A percentile compares a stretch with the other conserved stretches of the same genome.
phyloP scores from a whole-genome alignment of 805 yeast species.

The Candida krabiensis region DNA sequence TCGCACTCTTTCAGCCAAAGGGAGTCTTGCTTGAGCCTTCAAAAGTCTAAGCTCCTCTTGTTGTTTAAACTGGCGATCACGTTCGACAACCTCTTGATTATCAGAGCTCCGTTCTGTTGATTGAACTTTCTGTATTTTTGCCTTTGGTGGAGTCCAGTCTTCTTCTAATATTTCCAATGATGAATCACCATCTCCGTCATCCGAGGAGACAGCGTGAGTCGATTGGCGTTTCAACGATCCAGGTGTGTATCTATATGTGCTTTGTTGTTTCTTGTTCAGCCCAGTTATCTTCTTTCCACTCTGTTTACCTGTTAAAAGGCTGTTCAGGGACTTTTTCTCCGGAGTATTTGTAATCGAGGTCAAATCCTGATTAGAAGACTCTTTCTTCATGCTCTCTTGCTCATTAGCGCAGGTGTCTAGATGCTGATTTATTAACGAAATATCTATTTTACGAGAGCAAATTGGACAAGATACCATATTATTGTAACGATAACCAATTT shows the following conservation, averaged over 20 bases:
- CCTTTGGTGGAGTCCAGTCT: neutral
- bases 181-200: conserved; percentile 3
- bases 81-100: conserved; percentile 3
- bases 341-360: conserved; percentile 3
- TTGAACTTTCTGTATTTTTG: neutral
- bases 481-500: conserved; percentile 2
- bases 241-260: conserved; percentile 16
- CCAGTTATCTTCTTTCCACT: conserved; percentile 3
- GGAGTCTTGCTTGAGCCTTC: conserved; percentile 32
- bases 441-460: conserved; percentile 28
- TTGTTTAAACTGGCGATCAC: conserved; percentile 9
- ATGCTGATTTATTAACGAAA: conserved; percentile 34
- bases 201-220: conserved; percentile 5
- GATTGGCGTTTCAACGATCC: conserved; percentile 7
- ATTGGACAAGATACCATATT: conserved; percentile 37
- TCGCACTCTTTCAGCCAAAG: conserved; percentile 81
- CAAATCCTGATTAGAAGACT: conserved; percentile 10
- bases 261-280: conserved; percentile 7
- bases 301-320: conserved; percentile 16
- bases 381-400: conserved; percentile 3
- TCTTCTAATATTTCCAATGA: conserved; percentile 3
- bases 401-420: conserved; percentile 30
- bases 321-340: conserved; percentile 11
- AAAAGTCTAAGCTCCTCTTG: conserved; percentile 21
- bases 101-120: conserved; percentile 2